A percentile compares a stretch with the other conserved stretches of the same genome.
These are phyloP conservation scores for Chaetomidium leptoderma DNA, from an alignment of 495 filamentous ascomycete genomes.

Conservation along the genomic window DNA sequence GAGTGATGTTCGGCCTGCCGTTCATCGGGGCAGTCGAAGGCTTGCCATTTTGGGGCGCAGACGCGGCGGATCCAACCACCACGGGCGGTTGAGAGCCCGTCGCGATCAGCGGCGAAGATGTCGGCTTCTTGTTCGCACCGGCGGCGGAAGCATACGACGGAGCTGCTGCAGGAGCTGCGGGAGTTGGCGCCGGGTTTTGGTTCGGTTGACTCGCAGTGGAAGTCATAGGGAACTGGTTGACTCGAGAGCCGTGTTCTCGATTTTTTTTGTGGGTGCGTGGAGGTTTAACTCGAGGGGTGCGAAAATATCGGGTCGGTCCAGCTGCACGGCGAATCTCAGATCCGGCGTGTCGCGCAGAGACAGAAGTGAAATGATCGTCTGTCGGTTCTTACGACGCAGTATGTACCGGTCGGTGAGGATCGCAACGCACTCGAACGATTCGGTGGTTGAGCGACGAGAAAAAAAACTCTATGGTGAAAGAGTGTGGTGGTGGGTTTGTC, in stretches of 20 bases:
- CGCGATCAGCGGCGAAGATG: conserved; percentile 63
- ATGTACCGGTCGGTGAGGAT: conserved; percentile 9
- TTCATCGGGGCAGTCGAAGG: conserved; percentile 69
- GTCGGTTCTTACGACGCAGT: conserved; percentile 4
- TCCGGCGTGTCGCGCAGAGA: conserved; percentile 29
- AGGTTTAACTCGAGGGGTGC: conserved; percentile 11
- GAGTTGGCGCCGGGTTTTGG: conserved; percentile 53
- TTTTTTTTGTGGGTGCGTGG: conserved; percentile 19
- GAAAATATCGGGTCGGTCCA: conserved; percentile 17
- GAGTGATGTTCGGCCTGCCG: conserved; percentile 69
- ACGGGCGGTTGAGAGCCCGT: conserved; percentile 59
- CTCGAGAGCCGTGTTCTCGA: conserved; percentile 33
- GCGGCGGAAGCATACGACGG: conserved; percentile 69
- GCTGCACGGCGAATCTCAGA: conserved; percentile 34
- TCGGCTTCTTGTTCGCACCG: conserved; percentile 72
- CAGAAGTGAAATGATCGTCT: conserved; percentile 22
- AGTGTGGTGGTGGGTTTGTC: conserved; percentile 28
- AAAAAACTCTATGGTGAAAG: conserved; percentile 30
- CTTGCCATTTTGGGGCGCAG: conserved; percentile 73
- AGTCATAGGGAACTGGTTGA: conserved; percentile 45
- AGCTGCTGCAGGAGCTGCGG: conserved; percentile 57
- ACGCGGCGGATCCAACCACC: conserved; percentile 65
- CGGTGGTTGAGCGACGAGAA: conserved; percentile 18
- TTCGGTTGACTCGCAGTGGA: conserved; percentile 49
- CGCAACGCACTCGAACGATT: conserved; percentile 18